Conservation (phyloP, 2,329 filamentous ascomycete genomes). For the Bisporella sp. region DNA sequence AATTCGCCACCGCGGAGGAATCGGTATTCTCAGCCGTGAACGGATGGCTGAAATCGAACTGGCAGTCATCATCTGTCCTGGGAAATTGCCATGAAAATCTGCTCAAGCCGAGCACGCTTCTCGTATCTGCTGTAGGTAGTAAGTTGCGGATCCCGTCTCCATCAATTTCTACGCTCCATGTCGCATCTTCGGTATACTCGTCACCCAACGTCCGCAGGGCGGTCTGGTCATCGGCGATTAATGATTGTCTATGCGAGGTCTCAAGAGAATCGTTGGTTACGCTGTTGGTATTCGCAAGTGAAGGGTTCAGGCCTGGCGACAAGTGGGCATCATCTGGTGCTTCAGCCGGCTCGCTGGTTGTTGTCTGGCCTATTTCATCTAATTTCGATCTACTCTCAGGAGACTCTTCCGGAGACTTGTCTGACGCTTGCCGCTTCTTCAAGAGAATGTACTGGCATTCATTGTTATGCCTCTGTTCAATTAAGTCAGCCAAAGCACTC, state of each 20-base stretch:
- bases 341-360: not conserved
- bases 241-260: not conserved
- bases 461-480: conserved; percentile 4
- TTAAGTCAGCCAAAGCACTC: not conserved
- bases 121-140: no score
- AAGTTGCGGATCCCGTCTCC: no score
- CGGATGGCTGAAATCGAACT: no score
- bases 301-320: not conserved
- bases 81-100: not conserved
- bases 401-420: not conserved
- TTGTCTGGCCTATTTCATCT: not conserved
- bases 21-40: no score
- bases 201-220: no score
- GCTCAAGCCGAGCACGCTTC: conserved; percentile 1
- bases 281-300: not conserved
- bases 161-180: no score
- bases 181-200: no score
- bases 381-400: not conserved
- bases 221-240: no score
- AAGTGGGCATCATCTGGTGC: not conserved
- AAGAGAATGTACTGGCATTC: conserved; percentile 3
- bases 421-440: not conserved
- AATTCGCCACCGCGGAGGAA: no score
- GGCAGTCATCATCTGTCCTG: not conserved
- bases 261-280: not conserved